phyloP scores from a whole-genome alignment of 208 protist genomes.

The Acanthamoeba castellanii region DNA sequence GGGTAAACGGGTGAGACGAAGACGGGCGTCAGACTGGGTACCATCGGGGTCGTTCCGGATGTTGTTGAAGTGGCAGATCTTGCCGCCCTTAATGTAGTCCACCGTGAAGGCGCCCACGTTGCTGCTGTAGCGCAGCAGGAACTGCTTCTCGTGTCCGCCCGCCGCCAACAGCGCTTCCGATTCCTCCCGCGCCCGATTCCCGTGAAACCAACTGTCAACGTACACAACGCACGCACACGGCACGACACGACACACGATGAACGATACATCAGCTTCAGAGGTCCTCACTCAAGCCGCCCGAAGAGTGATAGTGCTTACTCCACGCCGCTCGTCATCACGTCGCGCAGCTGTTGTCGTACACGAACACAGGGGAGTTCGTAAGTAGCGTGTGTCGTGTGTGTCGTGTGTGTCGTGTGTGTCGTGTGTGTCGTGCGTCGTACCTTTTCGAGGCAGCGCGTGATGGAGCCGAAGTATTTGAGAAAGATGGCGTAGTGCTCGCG shows the following conservation, averaged over 20 bases:
- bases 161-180: constrained; percentile 2
- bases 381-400: background rate
- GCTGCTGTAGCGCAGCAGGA: constrained; percentile 50
- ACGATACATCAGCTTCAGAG: too few relatives aligned
- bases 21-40: background rate
- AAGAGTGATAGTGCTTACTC: background rate
- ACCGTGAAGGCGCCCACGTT: constrained; percentile 55
- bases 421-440: background rate
- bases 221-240: background rate
- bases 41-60: constrained; percentile 35
- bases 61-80: constrained; percentile 71
- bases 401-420: background rate
- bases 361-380: background rate
- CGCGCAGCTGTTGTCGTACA: constrained; percentile 7
- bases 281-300: too few relatives aligned
- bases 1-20: background rate
- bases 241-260: background rate
- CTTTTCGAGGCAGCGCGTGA: constrained; percentile 34
- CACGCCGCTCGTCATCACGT: background rate
- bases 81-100: constrained; percentile 57
- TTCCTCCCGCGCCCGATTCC: background rate
- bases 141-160: background rate
- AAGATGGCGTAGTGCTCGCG: constrained; percentile 11
- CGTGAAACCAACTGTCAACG: constrained; percentile 47
- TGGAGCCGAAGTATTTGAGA: constrained; percentile 5